Base-by-base conservation (phyloP, 352 stramenopile species). In the Pilasporangium apinafurcum region DNA sequence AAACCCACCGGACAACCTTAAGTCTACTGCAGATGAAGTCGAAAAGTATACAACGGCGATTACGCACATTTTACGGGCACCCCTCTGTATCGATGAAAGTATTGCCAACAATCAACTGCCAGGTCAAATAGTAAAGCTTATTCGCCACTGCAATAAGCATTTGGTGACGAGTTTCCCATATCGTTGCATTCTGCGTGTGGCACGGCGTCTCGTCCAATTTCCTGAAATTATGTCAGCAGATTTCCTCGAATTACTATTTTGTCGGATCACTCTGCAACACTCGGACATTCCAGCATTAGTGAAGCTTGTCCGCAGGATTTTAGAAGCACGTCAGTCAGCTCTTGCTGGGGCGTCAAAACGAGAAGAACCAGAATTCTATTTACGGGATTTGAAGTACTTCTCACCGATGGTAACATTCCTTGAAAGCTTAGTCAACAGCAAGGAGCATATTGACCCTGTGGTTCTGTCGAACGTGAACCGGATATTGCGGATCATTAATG, bases 31-130 rank as follows among this genome's bases (percentile, higher is more conserved):
- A 0, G 56, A 80, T 50, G 58, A 77, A 51, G 62, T 87, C 3
- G 79, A 91, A 37, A 78, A 80, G 26, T 67, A 87, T 16, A 88
- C 79, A 6, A 72, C 68, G 14, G 79, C 79, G 14, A 83, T 89
- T 38, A 75, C 58, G 5, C 62, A 86, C 37, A 87, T 92, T 33
- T 47, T 92, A 9, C 56, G 76, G 26, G 62, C 74, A 16, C 68
- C 70, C 3, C 55, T 89, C 8, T 47, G 81, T 29, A 78, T 87
- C n/a, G 76, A 92, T 18, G 68, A 82, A 26, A 74, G 56, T 29
- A 83, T 92, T 18, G 68, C 79, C 26, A 68, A 68, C 27, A 83
- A 68, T 12, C 52, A 76, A 20, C 82, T 89, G 32, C 73, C 79
- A 2, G 53, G 77, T n/a, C 72, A 89, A 29, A 72, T 92, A 22